Percentiles rank a stretch among this genome's conserved stretches.
Conservation (phyloP, 2,329 filamentous ascomycete genomes). For the Botrytis squamosa region DNA sequence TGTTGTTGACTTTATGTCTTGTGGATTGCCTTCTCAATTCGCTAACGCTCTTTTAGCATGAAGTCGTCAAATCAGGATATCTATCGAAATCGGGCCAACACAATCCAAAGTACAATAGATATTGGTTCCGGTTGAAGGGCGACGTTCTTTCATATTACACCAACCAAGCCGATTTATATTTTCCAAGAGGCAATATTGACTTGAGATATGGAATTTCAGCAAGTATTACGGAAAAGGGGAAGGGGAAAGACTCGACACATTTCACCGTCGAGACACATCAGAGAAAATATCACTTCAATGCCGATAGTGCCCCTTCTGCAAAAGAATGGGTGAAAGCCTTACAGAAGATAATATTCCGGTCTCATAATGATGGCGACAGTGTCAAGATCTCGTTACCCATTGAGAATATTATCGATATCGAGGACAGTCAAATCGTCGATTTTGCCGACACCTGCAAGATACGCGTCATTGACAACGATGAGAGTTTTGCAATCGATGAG, state of each 20-base stretch:
- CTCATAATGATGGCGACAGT: conserved; percentile 93
- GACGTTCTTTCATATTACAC: conserved; percentile 89
- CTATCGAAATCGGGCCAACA: conserved; percentile 84
- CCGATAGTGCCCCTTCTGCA: conserved; percentile 82
- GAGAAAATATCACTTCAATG: conserved; percentile 81
- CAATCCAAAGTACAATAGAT: conserved; percentile 83
- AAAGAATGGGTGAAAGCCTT: conserved; percentile 96
- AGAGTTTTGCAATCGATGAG: conserved; percentile 94
- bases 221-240: conserved; percentile 70
- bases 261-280: conserved; percentile 83
- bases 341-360: conserved; percentile 91
- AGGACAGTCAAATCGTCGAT: conserved; percentile 85
- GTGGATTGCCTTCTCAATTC: neutral
- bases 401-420: conserved; percentile 85
- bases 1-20: conserved; percentile 36
- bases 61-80: conserved; percentile 81
- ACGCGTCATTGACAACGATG: conserved; percentile 86
- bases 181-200: conserved; percentile 88
- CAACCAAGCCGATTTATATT: conserved; percentile 82
- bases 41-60: conserved; percentile 52
- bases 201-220: conserved; percentile 88
- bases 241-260: conserved; percentile 66
- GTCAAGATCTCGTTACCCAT: conserved; percentile 94
- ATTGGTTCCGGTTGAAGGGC: conserved; percentile 91
- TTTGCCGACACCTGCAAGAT: conserved; percentile 94